Conservation (phyloP, 139 green algal species). For the Haematococcus lacustris region DNA sequence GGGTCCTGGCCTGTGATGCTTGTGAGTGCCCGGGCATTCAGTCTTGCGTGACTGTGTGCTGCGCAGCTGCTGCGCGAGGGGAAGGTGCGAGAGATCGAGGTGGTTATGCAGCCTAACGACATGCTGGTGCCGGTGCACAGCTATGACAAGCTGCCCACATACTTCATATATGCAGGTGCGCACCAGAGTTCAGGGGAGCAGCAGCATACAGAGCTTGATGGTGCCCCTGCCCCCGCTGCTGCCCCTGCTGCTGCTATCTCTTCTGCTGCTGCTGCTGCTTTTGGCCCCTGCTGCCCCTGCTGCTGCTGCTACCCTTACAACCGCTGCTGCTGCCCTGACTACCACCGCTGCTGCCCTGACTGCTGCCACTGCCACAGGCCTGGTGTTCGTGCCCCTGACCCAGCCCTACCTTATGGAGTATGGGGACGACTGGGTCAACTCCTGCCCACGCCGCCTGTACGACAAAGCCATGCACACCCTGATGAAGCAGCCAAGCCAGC, state of each 20-base stretch:
- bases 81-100: constrained; percentile 13
- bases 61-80: constrained; percentile 38
- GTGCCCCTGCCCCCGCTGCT: too few relatives aligned
- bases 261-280: too few relatives aligned
- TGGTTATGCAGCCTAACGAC: constrained; percentile 33
- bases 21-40: too few relatives aligned
- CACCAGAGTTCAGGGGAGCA: too few relatives aligned
- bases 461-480: constrained; percentile 51
- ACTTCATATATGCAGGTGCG: constrained; percentile 48
- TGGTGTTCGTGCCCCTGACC: constrained; percentile 60
- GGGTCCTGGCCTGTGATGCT: too few relatives aligned
- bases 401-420: constrained; percentile 65
- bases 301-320: too few relatives aligned
- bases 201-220: too few relatives aligned
- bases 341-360: too few relatives aligned
- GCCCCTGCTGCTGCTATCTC: too few relatives aligned
- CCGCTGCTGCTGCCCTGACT: too few relatives aligned
- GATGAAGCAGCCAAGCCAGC: constrained; percentile 33
- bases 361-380: constrained; percentile 33
- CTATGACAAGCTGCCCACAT: constrained; percentile 51
- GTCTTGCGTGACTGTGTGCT: too few relatives aligned
- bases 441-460: constrained; percentile 42
- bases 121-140: constrained; percentile 59
- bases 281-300: too few relatives aligned
- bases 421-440: constrained; percentile 53